Evolutionary conservation across 495 filamentous ascomycete genomes (phyloP).

Genomic region (Penicillium macrosclerotiorum): DNA sequence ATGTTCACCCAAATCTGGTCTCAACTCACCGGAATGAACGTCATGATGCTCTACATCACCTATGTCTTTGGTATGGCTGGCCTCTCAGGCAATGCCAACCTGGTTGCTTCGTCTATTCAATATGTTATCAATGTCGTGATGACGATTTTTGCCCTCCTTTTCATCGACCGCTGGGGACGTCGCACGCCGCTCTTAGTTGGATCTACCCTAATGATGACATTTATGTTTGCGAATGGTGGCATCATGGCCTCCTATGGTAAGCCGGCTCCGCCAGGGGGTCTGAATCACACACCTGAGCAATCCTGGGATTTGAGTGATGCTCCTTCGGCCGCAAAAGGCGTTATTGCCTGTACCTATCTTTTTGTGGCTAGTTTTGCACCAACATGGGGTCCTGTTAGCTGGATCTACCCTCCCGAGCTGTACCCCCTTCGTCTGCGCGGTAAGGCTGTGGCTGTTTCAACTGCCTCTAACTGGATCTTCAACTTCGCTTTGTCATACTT

Average conservation of each 20-base stretch:
- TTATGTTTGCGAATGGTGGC: constrained; percentile 67
- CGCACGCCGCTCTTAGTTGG: constrained; percentile 64
- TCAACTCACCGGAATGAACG: constrained; percentile 82
- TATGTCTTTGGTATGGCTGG: constrained; percentile 76
- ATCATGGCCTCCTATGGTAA: constrained; percentile 54
- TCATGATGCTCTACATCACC: constrained; percentile 70
- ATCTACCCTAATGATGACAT: constrained; percentile 64
- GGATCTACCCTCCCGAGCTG: constrained; percentile 68
- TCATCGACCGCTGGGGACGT: constrained; percentile 63
- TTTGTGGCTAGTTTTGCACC: constrained; percentile 60
- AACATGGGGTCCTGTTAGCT: constrained; percentile 64
- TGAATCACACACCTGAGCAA: constrained; percentile 33
- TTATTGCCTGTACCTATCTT: constrained; percentile 64
- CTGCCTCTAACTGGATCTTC: constrained; percentile 73
- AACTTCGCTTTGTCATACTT: constrained; percentile 81
- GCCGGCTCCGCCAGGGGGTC: constrained; percentile 51
- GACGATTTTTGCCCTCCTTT: constrained; percentile 55
- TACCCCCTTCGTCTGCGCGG: constrained; percentile 64
- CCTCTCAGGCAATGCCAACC: constrained; percentile 49
- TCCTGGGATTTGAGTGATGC: constrained; percentile 38
- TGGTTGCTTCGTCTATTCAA: constrained; percentile 69
- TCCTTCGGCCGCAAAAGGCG: constrained; percentile 47
- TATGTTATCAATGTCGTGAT: constrained; percentile 62
- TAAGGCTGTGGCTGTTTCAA: constrained; percentile 69
- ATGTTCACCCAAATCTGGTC: constrained; percentile 83